Percentiles rank a stretch among this genome's conserved stretches.
phyloP scores from a whole-genome alignment of 2,329 filamentous ascomycete genomes.

The Epichloe uncinata region DNA sequence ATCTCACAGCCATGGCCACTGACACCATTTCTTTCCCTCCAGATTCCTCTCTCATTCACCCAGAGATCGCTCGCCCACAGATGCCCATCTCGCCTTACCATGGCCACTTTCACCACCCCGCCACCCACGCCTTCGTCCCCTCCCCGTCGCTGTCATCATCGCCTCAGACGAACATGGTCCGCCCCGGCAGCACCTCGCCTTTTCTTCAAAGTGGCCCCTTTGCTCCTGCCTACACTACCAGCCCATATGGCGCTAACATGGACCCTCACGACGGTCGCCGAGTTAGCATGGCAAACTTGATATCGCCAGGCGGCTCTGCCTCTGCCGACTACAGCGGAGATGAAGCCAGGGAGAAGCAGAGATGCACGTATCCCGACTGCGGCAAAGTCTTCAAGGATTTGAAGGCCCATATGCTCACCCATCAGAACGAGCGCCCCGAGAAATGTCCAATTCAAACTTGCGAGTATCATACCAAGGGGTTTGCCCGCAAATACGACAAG shows the following conservation, averaged over 20 bases:
- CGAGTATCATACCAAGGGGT: constrained; percentile 85
- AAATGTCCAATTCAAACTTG: constrained; percentile 90
- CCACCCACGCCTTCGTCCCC: constrained; percentile 35
- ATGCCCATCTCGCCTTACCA: constrained; percentile 36
- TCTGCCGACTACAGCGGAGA: constrained; percentile 48
- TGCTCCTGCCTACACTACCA: constrained; percentile 39
- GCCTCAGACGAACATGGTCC: constrained; percentile 32
- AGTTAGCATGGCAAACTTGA: constrained; percentile 55
- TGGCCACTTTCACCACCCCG: constrained; percentile 30
- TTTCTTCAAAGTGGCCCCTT: constrained; percentile 44
- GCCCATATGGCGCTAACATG: constrained; percentile 36
- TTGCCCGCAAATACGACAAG: constrained; percentile 92
- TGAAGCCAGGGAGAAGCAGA: constrained; percentile 53
- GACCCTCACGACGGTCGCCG: constrained; percentile 38
- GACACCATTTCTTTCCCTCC: constrained; percentile 18
- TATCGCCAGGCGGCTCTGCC: constrained; percentile 46
- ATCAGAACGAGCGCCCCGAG: constrained; percentile 79
- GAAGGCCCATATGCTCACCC: constrained; percentile 89
- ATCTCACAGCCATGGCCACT: constrained; percentile 13
- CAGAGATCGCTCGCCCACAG: constrained; percentile 35
- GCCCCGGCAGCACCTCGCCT: constrained; percentile 51
- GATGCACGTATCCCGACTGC: constrained; percentile 74
- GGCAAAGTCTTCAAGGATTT: constrained; percentile 81
- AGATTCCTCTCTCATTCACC: constrained; percentile 46
- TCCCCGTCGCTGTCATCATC: constrained; percentile 49